Base-by-base conservation (phyloP, 345 rosid genomes). In the Bruguiera gymnorhiza region DNA sequence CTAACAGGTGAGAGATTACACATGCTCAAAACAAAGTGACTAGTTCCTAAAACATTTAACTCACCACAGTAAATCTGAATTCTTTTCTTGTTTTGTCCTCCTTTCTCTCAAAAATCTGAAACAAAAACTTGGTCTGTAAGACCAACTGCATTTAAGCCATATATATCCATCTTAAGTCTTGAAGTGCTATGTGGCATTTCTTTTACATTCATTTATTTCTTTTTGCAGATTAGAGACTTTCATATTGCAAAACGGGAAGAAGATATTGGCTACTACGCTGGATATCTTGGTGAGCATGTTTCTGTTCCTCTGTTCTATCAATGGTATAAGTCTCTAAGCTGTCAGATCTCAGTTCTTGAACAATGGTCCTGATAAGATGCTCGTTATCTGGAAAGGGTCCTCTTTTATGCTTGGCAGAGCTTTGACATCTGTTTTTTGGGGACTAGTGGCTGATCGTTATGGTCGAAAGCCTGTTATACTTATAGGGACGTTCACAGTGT, bases 371-470 rank as follows among this genome's bases (percentile, higher is more conserved):
- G 56, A 79, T 52, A 66, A 26, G 37, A 36, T 57, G 29, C 58
- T 75, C 20, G 10, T 50, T 74, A 21, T 55, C 53, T 71, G 80
- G 68, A 67, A 24, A 94, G 98, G 98, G 31, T 85, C 92, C 68
- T 73, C 99, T 18, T 88, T 83, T 74, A 95, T 95, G 99, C 79
- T 90, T 56, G 99, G 96, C 8, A 71, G 99, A 87, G 92, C 96
- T 46, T 77, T 88, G 73, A 95, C 99, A 51, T 95, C 99, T 30
- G 89, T 87, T 19, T 13, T 82, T 10, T 95, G 99, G 97, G 98
- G 99, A 66, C 6, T 90, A 6, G 76, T 92, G 56, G 88, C 99
- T 23, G 99, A 95, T 77, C 97, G 88, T 71, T 87, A 86, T 71
- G 99, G 99, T 65, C 82, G 99, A 79, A 95, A 85, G 76, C 99